phyloP scores from a whole-genome alignment of 1,139 yeast genomes.

The Cylindricascospora bacillispora region DNA sequence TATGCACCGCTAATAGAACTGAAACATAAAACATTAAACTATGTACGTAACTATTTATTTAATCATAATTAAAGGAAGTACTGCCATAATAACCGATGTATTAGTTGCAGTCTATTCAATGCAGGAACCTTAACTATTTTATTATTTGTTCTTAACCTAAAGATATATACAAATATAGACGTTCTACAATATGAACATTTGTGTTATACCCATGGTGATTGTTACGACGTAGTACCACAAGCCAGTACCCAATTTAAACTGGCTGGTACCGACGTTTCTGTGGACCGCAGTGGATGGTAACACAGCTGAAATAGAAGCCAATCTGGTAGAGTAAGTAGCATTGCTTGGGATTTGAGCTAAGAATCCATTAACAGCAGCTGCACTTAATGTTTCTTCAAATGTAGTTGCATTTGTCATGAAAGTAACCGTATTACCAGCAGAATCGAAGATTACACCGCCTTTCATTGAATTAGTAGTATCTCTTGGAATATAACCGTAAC shows the following conservation, averaged over 20 bases:
- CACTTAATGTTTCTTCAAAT: constrained; percentile 29
- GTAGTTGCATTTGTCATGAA: constrained; percentile 46
- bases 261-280: constrained; percentile 11
- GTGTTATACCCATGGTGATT: constrained; percentile 10
- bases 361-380: constrained; percentile 14
- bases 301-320: constrained; percentile 19
- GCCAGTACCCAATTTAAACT: constrained; percentile 6
- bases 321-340: constrained; percentile 15
- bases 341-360: constrained; percentile 10
- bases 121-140: too few species aligned
- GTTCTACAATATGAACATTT: too few species aligned
- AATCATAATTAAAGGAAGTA: too few species aligned
- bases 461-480: constrained; percentile 36
- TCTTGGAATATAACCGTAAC: constrained; percentile 46
- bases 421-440: constrained; percentile 46
- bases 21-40: too few species aligned
- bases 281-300: constrained; percentile 17
- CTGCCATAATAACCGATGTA: too few species aligned
- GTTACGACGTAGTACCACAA: constrained; percentile 17
- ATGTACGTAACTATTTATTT: too few species aligned
- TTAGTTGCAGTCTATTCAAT: too few species aligned
- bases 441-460: constrained; percentile 62
- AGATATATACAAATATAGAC: too few species aligned
- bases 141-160: too few species aligned
- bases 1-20: too few species aligned